A percentile compares a stretch with the other conserved stretches of the same genome.
Conservation (phyloP, 192 early-diverging fungal species). For the Podila verticillata region DNA sequence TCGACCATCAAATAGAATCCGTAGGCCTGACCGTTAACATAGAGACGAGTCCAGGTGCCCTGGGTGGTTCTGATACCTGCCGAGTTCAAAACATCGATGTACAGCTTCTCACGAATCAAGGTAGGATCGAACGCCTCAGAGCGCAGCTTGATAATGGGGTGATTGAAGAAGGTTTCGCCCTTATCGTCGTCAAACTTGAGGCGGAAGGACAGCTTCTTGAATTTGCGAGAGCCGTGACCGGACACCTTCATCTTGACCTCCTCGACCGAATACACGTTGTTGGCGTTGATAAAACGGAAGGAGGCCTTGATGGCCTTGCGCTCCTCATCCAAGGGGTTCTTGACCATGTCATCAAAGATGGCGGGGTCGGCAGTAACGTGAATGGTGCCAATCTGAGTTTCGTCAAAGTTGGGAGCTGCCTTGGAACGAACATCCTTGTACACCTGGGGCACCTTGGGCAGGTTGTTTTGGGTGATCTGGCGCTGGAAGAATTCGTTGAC, state of each 20-base stretch:
- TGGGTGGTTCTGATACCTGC: conserved; percentile 21
- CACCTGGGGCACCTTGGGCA: conserved; percentile 25
- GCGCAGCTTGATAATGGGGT: conserved; percentile 48
- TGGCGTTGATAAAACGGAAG: conserved; percentile 37
- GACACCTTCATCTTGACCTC: conserved; percentile 54
- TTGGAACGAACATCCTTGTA: conserved; percentile 10
- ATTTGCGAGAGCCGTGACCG: conserved; percentile 44
- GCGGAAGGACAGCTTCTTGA: conserved; percentile 51
- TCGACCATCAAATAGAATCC: conserved; percentile 54
- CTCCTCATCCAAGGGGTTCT: conserved; percentile 23
- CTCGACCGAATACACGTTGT: conserved; percentile 12
- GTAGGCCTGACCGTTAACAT: conserved; percentile 48
- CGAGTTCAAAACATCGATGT: conserved; percentile 46
- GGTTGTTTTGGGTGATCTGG: conserved; percentile 4
- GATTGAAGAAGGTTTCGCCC: conserved; percentile 38
- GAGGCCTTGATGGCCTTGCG: conserved; percentile 22
- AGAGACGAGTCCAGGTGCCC: conserved; percentile 37
- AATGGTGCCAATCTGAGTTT: conserved; percentile 48
- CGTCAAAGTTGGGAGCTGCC: conserved; percentile 34
- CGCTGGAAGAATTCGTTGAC: conserved; percentile 32
- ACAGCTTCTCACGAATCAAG: conserved; percentile 50
- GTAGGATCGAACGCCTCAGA: conserved; percentile 43
- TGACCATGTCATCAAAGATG: conserved; percentile 36
- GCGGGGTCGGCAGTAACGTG: conserved; percentile 34
- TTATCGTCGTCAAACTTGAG: conserved; percentile 44